Conservation (phyloP, 2,329 filamentous ascomycete genomes). For the Pseudovirgaria hyperparasitica region DNA sequence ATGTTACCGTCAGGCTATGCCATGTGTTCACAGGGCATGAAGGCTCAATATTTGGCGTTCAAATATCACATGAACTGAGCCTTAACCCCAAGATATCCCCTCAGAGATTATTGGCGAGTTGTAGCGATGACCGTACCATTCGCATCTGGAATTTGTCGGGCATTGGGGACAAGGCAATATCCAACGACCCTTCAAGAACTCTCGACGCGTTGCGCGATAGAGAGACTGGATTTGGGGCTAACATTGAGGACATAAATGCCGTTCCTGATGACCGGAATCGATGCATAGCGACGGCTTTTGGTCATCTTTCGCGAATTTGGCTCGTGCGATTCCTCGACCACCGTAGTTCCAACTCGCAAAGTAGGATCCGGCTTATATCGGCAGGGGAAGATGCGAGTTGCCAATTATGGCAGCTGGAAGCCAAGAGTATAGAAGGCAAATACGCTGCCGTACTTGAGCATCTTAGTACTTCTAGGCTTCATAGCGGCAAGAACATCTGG, state of each 20-base stretch:
- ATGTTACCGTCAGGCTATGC: slow-evolving; percentile 29
- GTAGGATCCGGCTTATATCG: slow-evolving; percentile 44
- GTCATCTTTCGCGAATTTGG: slow-evolving; percentile 85
- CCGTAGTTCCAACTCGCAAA: slow-evolving; percentile 5
- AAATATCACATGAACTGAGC: slow-evolving; percentile 45
- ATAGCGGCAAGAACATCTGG: slow-evolving; percentile 89
- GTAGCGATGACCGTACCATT: slow-evolving; percentile 88
- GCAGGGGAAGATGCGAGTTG: slow-evolving; percentile 76
- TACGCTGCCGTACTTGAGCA: slow-evolving; percentile 33
- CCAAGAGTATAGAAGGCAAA: slow-evolving; percentile 3
- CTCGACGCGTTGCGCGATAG: slow-evolving; percentile 14
- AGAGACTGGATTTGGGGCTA: slow-evolving; percentile 33
- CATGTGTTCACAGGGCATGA: slow-evolving; percentile 60
- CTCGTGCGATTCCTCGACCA: slow-evolving; percentile 52
- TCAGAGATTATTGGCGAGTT: slow-evolving; percentile 67
- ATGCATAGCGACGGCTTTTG: slow-evolving; percentile 64
- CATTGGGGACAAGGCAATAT: slow-evolving; percentile 16
- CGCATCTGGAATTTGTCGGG: slow-evolving; percentile 74
- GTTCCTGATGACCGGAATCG: slow-evolving; percentile 4
- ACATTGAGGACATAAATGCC: slow-evolving; percentile 10
- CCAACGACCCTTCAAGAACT: slow-evolving; percentile 14
- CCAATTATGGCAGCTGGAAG: slow-evolving; percentile 49
- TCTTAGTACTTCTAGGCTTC: slow-evolving; percentile 46
- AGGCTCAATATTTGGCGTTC: slow-evolving; percentile 84
- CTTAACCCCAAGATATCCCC: slow-evolving; percentile 18